Conservation (phyloP, 371 early-diverging fungal genomes). For the Choanephora cucurbitarum region DNA sequence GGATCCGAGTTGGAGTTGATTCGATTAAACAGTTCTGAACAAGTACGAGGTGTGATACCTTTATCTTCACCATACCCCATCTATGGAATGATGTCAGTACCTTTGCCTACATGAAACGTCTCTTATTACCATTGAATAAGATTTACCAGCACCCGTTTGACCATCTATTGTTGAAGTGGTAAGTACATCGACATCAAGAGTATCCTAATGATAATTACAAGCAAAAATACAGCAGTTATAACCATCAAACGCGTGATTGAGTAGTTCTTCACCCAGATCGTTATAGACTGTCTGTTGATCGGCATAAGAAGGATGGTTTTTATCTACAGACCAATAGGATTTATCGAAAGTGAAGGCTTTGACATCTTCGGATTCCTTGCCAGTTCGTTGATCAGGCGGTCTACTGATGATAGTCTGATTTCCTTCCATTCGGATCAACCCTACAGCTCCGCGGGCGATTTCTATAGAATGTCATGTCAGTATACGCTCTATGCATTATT, state of each 20-base stretch:
- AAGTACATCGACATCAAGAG: too few species aligned
- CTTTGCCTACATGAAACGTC: too few species aligned
- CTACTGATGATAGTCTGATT: conserved; percentile 68
- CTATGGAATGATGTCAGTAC: conserved; percentile 22
- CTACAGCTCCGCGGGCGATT: conserved; percentile 60
- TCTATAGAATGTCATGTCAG: conserved; percentile 39
- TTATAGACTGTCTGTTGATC: conserved; percentile 78
- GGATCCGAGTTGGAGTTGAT: conserved; percentile 50
- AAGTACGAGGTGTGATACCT: conserved; percentile 85
- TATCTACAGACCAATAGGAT: conserved; percentile 82
- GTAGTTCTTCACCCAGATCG: conserved; percentile 73
- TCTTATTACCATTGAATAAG: conserved; percentile 86
- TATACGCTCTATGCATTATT: background rate
- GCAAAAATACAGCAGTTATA: conserved; percentile 91
- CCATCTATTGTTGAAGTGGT: conserved; percentile 66
- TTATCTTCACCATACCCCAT: conserved; percentile 75
- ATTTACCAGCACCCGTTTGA: conserved; percentile 87
- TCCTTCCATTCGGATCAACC: conserved; percentile 70
- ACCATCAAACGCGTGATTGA: conserved; percentile 86
- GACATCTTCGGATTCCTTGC: conserved; percentile 45
- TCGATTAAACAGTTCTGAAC: conserved; percentile 76
- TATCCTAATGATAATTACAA: conserved; percentile 64
- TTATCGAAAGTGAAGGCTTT: conserved; percentile 84
- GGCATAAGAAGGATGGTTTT: conserved; percentile 67
- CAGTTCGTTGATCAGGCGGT: conserved; percentile 48